Evolutionary conservation across 768 basidiomycete genomes (phyloP).

Genomic region (Clitopilus hobsonii): DNA sequence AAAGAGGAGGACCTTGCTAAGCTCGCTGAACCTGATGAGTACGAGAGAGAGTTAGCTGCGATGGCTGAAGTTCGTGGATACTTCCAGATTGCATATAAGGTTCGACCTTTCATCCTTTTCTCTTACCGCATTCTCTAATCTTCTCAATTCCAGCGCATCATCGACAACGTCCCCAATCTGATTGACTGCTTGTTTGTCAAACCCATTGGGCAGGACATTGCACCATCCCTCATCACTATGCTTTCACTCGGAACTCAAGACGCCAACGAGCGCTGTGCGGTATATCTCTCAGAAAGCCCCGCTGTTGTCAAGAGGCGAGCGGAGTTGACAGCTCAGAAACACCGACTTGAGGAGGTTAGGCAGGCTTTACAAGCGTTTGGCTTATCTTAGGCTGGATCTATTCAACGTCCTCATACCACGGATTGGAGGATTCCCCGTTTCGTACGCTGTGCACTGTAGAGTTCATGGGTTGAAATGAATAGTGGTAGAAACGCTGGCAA

Average conservation of each 20-base stretch:
- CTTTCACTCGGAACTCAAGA: conserved; percentile 29
- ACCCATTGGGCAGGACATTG: conserved; percentile 23
- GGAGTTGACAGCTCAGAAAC: conserved; percentile 26
- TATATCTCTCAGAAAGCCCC: conserved; percentile 44
- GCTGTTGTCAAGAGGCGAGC: conserved; percentile 25
- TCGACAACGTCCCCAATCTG: conserved; percentile 34
- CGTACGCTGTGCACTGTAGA: too few relatives aligned
- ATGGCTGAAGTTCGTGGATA: conserved; percentile 40
- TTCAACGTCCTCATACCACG: too few relatives aligned
- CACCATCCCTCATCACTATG: conserved; percentile 27
- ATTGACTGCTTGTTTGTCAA: conserved; percentile 28
- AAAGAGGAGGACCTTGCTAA: conserved; percentile 23
- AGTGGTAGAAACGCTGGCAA: too few relatives aligned
- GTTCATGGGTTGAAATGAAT: too few relatives aligned
- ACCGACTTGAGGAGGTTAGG: conserved; percentile 34
- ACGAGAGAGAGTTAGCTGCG: conserved; percentile 32
- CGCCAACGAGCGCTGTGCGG: conserved; percentile 29
- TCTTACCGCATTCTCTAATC: too few relatives aligned
- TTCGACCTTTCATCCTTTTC: too few relatives aligned
- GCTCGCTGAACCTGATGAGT: conserved; percentile 26
- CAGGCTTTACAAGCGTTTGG: conserved; percentile 26
- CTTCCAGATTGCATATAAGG: conserved; percentile 41
- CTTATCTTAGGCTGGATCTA: conserved; percentile 9
- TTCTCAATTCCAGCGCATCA: conserved; percentile 42
- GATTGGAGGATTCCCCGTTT: too few relatives aligned